phyloP scores from a whole-genome alignment of 2,329 filamentous ascomycete genomes.

The Phoma sp. region DNA sequence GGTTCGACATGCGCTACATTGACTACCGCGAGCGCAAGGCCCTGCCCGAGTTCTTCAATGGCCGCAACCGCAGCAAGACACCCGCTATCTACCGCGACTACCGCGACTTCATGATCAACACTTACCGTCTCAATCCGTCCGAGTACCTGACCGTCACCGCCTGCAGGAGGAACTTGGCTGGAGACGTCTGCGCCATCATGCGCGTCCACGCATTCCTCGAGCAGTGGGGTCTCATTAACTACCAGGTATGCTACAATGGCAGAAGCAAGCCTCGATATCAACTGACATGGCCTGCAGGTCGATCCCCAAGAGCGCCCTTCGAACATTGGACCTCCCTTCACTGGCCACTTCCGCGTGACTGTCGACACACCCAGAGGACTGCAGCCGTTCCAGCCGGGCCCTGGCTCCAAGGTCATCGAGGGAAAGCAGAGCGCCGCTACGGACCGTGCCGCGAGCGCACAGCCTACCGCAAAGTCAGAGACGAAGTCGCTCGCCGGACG shows the following conservation, averaged over 20 bases:
- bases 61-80: slow-evolving; percentile 96
- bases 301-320: slow-evolving; percentile 95
- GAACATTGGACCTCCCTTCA: slow-evolving; percentile 94
- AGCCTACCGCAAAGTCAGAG: slow-evolving; percentile 74
- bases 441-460: slow-evolving; percentile 71
- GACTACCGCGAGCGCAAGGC: slow-evolving; percentile 93
- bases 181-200: slow-evolving; percentile 99
- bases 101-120: slow-evolving; percentile 99
- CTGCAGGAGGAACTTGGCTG: slow-evolving; percentile 90
- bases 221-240: slow-evolving; percentile 99
- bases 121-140: slow-evolving; percentile 91
- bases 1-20: slow-evolving; percentile 97
- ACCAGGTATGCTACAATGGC: slow-evolving; percentile 71
- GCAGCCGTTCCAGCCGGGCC: slow-evolving; percentile 91
- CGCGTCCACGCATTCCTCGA: slow-evolving; percentile 96
- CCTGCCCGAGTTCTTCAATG: slow-evolving; percentile 98
- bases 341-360: slow-evolving; percentile 94
- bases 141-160: slow-evolving; percentile 98
- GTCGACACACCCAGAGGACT: slow-evolving; percentile 94
- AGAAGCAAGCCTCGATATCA: not conserved
- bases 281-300: slow-evolving; percentile 65
- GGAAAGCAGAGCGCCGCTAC: slow-evolving; percentile 71
- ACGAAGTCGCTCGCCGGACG: slow-evolving; percentile 91
- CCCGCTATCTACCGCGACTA: slow-evolving; percentile 98
- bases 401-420: slow-evolving; percentile 67